Evolutionary conservation across 2,329 filamentous ascomycete genomes (phyloP).

Genomic region (Pseudocercospora vitis): DNA sequence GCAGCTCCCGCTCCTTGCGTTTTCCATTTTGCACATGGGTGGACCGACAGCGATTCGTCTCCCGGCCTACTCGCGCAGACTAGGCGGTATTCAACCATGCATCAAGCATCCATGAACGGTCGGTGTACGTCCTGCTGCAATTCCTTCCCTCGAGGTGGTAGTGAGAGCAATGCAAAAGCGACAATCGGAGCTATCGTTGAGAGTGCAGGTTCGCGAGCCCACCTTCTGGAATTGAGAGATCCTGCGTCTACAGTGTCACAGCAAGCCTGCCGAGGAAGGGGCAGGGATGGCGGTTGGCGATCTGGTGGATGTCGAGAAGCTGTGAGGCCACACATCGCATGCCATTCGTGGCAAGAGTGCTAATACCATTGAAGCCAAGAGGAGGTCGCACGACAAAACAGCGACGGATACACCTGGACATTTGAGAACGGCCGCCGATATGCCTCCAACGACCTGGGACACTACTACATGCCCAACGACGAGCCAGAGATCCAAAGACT

Average conservation of each 20-base stretch:
- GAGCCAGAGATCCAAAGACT: slow-evolving; percentile 30
- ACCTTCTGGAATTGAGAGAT: too few species aligned
- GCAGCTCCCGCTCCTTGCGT: neutral
- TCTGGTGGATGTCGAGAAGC: slow-evolving; percentile 18
- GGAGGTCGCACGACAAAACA: neutral
- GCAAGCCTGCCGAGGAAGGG: neutral
- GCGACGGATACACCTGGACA: slow-evolving; percentile 21
- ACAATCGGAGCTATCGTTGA: too few species aligned
- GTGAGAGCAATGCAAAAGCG: too few species aligned
- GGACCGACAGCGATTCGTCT: neutral
- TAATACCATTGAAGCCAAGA: slow-evolving; percentile 4
- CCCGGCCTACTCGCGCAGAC: neutral
- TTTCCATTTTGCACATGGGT: neutral
- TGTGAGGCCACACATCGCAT: slow-evolving; percentile 4
- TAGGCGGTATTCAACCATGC: neutral
- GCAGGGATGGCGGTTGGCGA: neutral
- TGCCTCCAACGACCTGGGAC: slow-evolving; percentile 26
- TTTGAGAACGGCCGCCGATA: slow-evolving; percentile 28
- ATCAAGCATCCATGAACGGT: neutral
- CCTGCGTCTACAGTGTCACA: neutral
- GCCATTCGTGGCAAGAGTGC: neutral
- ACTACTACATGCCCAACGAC: slow-evolving; percentile 32
- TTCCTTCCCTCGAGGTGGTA: too few species aligned
- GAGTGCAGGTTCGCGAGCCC: too few species aligned
- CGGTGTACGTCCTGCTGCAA: too few species aligned